Evolutionary conservation across 176 grass and related monocot genomes (phyloP).

Genomic region (Urochloa ruziziensis): DNA sequence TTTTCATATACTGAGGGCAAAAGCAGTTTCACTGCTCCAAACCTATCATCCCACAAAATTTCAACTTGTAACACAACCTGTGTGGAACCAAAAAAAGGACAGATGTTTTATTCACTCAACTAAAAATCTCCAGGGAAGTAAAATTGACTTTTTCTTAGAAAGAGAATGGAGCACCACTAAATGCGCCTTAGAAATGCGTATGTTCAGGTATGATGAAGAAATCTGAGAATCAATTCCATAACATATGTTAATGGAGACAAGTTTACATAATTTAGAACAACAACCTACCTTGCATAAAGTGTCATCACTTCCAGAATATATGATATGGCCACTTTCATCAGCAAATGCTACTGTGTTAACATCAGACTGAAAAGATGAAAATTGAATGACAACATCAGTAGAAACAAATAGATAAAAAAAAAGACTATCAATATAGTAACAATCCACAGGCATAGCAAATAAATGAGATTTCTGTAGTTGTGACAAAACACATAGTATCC

Average conservation of each 20-base stretch:
- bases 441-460: not conserved
- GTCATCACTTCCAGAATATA: conserved; percentile 90
- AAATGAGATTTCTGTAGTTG: not conserved
- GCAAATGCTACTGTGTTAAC: conserved; percentile 87
- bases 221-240: not conserved
- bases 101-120: not conserved
- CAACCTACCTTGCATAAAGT: conserved; percentile 77
- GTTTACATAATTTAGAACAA: conserved; percentile 14
- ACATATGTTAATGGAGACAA: conserved; percentile 1
- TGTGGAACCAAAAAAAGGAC: not conserved
- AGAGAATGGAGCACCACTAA: not conserved
- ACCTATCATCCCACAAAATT: not conserved
- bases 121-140: not conserved
- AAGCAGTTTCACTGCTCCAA: not conserved
- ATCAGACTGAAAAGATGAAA: conserved; percentile 58
- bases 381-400: not conserved
- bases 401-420: conserved; percentile 4
- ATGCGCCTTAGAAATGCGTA: not conserved
- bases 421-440: conserved; percentile 13
- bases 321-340: conserved; percentile 71
- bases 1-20: not conserved
- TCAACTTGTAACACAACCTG: not conserved
- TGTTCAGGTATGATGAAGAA: not conserved
- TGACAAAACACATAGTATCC: not conserved
- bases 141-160: not conserved